Percentiles rank a stretch among this genome's conserved stretches.
Conservation (phyloP, 768 basidiomycete genomes). For the Clitopilus passeckerianus region DNA sequence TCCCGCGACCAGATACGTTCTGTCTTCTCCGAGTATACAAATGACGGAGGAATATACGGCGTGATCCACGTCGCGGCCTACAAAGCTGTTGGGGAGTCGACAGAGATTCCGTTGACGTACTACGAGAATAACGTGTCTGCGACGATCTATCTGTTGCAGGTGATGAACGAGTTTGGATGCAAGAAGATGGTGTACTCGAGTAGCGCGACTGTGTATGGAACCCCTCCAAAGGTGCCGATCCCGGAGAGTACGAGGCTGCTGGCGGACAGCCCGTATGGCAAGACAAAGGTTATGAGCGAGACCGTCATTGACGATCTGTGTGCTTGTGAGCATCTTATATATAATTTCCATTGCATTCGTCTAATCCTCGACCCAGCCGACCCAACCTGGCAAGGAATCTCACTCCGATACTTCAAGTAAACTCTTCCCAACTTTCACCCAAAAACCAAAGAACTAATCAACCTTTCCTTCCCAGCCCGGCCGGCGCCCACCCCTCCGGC, state of each 20-base stretch:
- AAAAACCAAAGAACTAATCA: not conserved
- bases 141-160: slow-evolving; percentile 79
- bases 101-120: slow-evolving; percentile 88
- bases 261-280: slow-evolving; percentile 92
- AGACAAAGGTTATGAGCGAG: slow-evolving; percentile 95
- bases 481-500: slow-evolving; percentile 97
- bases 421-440: slow-evolving; percentile 12
- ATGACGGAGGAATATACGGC: slow-evolving; percentile 89
- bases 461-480: slow-evolving; percentile 54
- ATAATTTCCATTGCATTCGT: not conserved
- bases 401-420: slow-evolving; percentile 96
- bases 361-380: slow-evolving; percentile 43
- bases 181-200: slow-evolving; percentile 93
- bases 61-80: slow-evolving; percentile 95
- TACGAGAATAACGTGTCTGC: slow-evolving; percentile 93
- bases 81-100: slow-evolving; percentile 97
- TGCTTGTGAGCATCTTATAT: slow-evolving; percentile 43
- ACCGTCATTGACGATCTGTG: slow-evolving; percentile 86
- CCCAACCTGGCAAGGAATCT: slow-evolving; percentile 73
- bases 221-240: slow-evolving; percentile 87
- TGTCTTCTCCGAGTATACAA: slow-evolving; percentile 80
- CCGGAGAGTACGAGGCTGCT: slow-evolving; percentile 85
- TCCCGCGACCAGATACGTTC: slow-evolving; percentile 61
- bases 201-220: slow-evolving; percentile 97
- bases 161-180: slow-evolving; percentile 83